phyloP scores from a whole-genome alignment of 1,284 basidiomycete genomes.

The Pseudomicrostroma phylloplanum region DNA sequence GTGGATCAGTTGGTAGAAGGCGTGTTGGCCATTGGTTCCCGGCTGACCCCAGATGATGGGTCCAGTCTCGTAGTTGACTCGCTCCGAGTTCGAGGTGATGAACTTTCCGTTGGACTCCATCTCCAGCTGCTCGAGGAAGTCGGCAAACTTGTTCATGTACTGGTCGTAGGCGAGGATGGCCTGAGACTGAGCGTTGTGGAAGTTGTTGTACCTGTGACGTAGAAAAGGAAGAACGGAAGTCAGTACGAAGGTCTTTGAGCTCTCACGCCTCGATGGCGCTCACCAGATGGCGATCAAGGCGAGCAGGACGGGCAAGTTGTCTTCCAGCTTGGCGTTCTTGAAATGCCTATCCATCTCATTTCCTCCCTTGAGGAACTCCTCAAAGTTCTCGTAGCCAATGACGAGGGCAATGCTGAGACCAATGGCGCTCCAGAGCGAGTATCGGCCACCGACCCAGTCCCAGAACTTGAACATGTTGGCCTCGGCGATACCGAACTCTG shows the following conservation, averaged over 20 bases:
- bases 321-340: conserved; percentile 75
- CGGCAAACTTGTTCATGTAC: conserved; percentile 97
- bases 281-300: conserved; percentile 92
- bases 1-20: conserved; percentile 97
- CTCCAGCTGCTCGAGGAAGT: conserved; percentile 99
- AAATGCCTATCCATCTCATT: conserved; percentile 98
- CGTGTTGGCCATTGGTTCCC: conserved; percentile 97
- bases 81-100: conserved; percentile 83
- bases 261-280: too few species aligned
- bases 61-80: conserved; percentile 92
- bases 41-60: conserved; percentile 98
- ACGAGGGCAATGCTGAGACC: conserved; percentile 87
- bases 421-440: conserved; percentile 97
- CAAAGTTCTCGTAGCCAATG: conserved; percentile 91
- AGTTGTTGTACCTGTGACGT: conserved; percentile 83
- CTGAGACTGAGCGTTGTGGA: conserved; percentile 91
- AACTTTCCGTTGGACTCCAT: conserved; percentile 99
- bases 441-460: conserved; percentile 99
- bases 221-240: neutral
- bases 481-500: conserved; percentile 84
- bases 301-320: conserved; percentile 85
- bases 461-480: conserved; percentile 99
- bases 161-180: conserved; percentile 95
- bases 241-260: neutral
- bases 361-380: conserved; percentile 79